phyloP scores from a whole-genome alignment of 495 filamentous ascomycete species.

The Sporormia fimetaria region DNA sequence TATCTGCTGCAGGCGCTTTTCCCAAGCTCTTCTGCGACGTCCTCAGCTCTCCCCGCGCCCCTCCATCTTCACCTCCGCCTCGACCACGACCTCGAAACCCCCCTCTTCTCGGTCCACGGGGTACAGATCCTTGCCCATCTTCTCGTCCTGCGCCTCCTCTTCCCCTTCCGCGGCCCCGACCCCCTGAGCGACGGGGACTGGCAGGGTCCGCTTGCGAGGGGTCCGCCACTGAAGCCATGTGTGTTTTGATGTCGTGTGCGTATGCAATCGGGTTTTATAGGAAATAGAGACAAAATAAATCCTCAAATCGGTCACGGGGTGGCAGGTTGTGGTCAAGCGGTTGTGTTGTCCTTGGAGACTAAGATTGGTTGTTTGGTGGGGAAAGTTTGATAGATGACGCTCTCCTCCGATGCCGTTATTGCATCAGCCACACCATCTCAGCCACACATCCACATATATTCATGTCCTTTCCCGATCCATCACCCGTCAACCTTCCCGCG shows the following conservation, averaged over 20 bases:
- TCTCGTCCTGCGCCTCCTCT: conserved; percentile 10
- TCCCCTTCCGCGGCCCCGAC: conserved; percentile 13
- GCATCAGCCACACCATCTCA: no score
- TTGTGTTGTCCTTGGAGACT: conserved; percentile 6
- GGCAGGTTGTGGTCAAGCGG: not conserved
- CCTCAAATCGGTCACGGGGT: no score
- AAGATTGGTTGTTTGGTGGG: no score
- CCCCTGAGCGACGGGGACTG: no score
- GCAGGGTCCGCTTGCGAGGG: conserved; percentile 6
- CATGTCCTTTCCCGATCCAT: no score
- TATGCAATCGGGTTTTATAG: no score
- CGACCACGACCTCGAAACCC: conserved; percentile 23
- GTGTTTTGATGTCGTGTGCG: conserved; percentile 1
- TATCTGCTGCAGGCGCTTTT: conserved; percentile 22
- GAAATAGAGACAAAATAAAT: no score
- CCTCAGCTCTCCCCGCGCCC: conserved; percentile 18
- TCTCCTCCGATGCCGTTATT: no score
- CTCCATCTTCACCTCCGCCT: conserved; percentile 18
- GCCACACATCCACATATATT: no score
- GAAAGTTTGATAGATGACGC: no score
- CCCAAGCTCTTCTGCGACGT: conserved; percentile 2
- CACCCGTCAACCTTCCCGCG: no score
- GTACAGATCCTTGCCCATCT: not conserved
- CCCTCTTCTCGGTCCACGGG: conserved; percentile 1
- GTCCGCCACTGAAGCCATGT: conserved; percentile 21